Conservation (phyloP, 2,329 filamentous ascomycete species). For the Annulohypoxylon truncatum region DNA sequence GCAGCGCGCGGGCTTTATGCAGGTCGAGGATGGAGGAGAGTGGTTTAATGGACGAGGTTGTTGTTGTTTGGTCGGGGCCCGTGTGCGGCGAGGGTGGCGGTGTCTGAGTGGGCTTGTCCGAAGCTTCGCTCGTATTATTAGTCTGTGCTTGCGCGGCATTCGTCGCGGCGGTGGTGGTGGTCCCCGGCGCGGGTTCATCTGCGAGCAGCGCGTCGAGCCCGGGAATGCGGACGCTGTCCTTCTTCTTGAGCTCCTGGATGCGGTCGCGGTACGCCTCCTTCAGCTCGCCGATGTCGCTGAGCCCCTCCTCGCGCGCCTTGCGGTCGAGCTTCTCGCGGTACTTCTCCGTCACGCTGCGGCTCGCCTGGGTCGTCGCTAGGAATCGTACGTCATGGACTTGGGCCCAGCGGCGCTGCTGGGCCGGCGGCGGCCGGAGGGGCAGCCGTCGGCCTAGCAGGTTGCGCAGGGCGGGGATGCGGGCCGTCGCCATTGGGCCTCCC, state of each 20-base stretch:
- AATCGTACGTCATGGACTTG: constrained; percentile 93
- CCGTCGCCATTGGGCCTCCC: constrained; percentile 31
- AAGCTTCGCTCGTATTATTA: constrained; percentile 45
- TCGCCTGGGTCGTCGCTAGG: constrained; percentile 79
- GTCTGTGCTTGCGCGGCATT: constrained; percentile 51
- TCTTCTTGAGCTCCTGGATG: constrained; percentile 77
- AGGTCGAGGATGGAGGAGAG: constrained; percentile 76
- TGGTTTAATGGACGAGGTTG: constrained; percentile 54
- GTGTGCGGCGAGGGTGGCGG: constrained; percentile 25
- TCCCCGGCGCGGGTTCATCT: constrained; percentile 44
- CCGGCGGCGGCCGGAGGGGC: constrained; percentile 24
- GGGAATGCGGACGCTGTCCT: constrained; percentile 67
- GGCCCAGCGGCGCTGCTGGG: constrained; percentile 82
- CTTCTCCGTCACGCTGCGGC: constrained; percentile 79
- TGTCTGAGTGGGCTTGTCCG: neutral
- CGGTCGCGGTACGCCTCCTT: constrained; percentile 87
- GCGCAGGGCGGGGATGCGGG: constrained; percentile 36
- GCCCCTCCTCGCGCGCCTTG: constrained; percentile 82
- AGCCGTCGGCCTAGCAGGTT: constrained; percentile 35
- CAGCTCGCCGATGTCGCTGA: constrained; percentile 77
- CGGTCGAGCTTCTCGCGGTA: constrained; percentile 86
- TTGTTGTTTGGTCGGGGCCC: constrained; percentile 28
- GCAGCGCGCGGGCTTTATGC: constrained; percentile 77
- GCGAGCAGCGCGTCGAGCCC: constrained; percentile 51
- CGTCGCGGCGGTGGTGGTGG: no score